Evolutionary conservation across 2,329 filamentous ascomycete species (phyloP).

Genomic region (Cryphonectria radicalis): DNA sequence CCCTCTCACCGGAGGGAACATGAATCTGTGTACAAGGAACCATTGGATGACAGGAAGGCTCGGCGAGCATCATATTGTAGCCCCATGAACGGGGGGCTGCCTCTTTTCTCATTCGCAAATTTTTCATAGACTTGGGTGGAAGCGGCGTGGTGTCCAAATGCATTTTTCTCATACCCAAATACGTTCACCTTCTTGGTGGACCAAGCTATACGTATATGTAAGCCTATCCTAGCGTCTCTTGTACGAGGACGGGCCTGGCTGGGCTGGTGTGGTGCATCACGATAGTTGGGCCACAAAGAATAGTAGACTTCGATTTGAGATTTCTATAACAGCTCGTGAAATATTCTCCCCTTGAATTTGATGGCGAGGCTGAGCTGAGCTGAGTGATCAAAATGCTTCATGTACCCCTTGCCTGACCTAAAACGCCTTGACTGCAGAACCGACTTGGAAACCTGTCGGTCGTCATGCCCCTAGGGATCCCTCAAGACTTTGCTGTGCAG

Average conservation of each 20-base stretch:
- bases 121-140: conserved; percentile 36
- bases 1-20: neutral
- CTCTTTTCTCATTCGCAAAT: conserved; percentile 28
- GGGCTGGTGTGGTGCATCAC: neutral
- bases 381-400: neutral
- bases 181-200: neutral
- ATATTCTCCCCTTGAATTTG: neutral
- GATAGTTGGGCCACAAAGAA: neutral
- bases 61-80: conserved; percentile 18
- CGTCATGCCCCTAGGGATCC: neutral
- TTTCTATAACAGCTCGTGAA: neutral
- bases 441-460: neutral
- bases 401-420: neutral
- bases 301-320: neutral
- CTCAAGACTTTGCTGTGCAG: neutral
- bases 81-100: conserved; percentile 13
- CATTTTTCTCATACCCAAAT: conserved; percentile 23
- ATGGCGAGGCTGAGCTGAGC: neutral
- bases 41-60: conserved; percentile 20
- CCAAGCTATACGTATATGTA: neutral
- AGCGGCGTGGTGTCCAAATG: conserved; percentile 29
- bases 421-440: neutral
- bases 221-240: neutral
- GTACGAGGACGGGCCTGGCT: neutral
- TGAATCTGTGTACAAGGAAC: conserved; percentile 19